phyloP scores from a whole-genome alignment of 139 green algal species.

The Chlorella sp. region DNA sequence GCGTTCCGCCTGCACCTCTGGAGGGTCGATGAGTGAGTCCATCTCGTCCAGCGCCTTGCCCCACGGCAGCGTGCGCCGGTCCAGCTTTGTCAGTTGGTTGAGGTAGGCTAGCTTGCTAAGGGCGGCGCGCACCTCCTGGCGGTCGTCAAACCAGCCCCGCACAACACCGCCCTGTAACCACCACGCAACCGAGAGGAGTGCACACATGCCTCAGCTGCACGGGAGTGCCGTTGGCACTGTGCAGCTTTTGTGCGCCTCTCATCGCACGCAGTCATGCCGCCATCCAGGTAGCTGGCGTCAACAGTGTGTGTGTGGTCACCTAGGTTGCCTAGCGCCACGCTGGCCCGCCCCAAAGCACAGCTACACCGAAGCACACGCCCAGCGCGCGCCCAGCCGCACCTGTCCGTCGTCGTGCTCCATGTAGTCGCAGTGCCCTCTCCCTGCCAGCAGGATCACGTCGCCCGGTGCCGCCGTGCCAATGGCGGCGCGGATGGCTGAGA shows the following conservation, averaged over 20 bases:
- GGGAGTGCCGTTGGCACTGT: too few species aligned
- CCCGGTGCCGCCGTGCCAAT: conserved; percentile 77
- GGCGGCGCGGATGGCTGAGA: conserved; percentile 86
- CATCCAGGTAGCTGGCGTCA: too few species aligned
- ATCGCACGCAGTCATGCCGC: too few species aligned
- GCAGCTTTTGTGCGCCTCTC: too few species aligned
- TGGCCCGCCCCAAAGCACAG: too few species aligned
- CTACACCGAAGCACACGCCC: too few species aligned
- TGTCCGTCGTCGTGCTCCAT: conserved; percentile 55
- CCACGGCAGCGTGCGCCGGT: conserved; percentile 40
- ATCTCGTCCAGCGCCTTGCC: conserved; percentile 23
- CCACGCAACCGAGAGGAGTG: too few species aligned
- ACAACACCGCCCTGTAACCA: conserved; percentile 27
- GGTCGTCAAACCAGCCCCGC: conserved; percentile 75
- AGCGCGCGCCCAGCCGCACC: too few species aligned
- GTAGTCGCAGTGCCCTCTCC: conserved; percentile 78
- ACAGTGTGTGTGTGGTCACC: too few species aligned
- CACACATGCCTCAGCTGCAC: too few species aligned
- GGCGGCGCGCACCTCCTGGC: conserved; percentile 74
- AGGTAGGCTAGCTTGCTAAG: conserved; percentile 62
- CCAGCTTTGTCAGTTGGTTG: conserved; percentile 39
- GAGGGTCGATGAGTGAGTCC: conserved; percentile 5
- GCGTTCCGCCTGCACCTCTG: too few species aligned
- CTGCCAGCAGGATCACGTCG: conserved; percentile 88
- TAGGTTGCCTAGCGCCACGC: too few species aligned